Evolutionary conservation across 768 basidiomycete species (phyloP).

Genomic region (Lactifluus volemus): DNA sequence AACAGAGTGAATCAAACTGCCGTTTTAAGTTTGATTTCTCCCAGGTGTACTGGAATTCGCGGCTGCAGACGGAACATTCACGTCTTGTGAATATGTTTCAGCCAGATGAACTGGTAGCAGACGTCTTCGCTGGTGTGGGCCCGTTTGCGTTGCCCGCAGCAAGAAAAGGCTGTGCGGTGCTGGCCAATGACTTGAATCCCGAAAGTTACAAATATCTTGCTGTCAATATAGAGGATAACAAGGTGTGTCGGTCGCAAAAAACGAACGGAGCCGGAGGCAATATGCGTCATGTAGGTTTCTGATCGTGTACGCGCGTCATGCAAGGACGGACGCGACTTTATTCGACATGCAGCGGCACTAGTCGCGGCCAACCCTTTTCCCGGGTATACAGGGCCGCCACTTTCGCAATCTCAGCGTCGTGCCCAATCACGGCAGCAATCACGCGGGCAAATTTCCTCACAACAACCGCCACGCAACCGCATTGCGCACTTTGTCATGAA

Average conservation of each 20-base stretch:
- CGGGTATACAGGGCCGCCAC: constrained; percentile 33
- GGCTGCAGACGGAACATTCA: constrained; percentile 85
- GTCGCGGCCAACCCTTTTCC: constrained; percentile 62
- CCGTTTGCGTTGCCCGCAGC: constrained; percentile 93
- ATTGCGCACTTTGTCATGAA: constrained; percentile 97
- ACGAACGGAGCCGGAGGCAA: background rate
- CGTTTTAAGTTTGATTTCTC: constrained; percentile 91
- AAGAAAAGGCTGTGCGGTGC: constrained; percentile 80
- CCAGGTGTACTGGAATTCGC: constrained; percentile 97
- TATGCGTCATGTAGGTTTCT: constrained; percentile 43
- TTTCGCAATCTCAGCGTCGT: constrained; percentile 33
- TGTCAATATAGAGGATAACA: constrained; percentile 67
- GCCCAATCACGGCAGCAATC: constrained; percentile 32
- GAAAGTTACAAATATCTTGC: constrained; percentile 69
- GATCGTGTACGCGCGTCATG: constrained; percentile 63
- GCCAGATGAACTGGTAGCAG: constrained; percentile 73
- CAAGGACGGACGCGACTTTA: constrained; percentile 84
- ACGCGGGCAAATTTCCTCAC: background rate
- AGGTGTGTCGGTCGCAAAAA: constrained; percentile 38
- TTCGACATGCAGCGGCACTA: constrained; percentile 45
- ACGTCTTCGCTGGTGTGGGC: constrained; percentile 96
- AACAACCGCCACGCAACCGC: constrained; percentile 36
- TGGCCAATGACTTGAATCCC: constrained; percentile 94
- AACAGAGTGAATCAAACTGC: constrained; percentile 77
- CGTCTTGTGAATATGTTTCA: constrained; percentile 70